Conservation (phyloP, 1,284 basidiomycete genomes). For the Leccinum ambiguum region DNA sequence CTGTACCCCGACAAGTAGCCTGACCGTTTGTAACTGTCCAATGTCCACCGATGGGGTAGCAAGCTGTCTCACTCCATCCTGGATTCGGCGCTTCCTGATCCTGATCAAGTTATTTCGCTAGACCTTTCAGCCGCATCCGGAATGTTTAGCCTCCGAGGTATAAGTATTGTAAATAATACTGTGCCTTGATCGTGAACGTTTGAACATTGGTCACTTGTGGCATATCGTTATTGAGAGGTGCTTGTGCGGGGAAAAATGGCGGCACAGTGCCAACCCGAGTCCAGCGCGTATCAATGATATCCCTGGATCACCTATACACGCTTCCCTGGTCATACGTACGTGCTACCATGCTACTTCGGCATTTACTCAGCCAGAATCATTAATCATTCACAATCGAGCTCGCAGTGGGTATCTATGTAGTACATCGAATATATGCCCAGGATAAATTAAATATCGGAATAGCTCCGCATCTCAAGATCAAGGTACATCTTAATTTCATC, state of each 20-base stretch:
- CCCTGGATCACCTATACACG: conserved; percentile 9
- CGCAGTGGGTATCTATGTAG: background rate
- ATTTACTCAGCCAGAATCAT: background rate
- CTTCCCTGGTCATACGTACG: conserved; percentile 15
- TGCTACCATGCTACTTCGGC: conserved; percentile 14
- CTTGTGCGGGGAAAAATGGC: background rate
- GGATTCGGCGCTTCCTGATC: too few relatives aligned
- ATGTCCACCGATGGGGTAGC: too few relatives aligned
- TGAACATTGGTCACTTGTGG: too few relatives aligned
- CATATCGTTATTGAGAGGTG: background rate
- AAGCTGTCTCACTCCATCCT: too few relatives aligned
- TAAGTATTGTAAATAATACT: too few relatives aligned
- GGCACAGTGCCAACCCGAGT: background rate
- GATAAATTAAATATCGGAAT: background rate
- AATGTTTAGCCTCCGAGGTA: too few relatives aligned
- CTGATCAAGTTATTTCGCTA: too few relatives aligned
- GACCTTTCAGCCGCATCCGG: too few relatives aligned
- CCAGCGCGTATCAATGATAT: background rate
- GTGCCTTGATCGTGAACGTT: too few relatives aligned
- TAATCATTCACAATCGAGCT: background rate
- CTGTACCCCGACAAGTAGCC: too few relatives aligned
- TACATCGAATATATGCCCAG: background rate
- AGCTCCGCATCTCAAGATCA: background rate
- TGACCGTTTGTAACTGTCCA: too few relatives aligned
- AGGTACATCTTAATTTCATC: background rate